phyloP scores from a whole-genome alignment of 495 filamentous ascomycete genomes.

The Sporormia fimetaria region DNA sequence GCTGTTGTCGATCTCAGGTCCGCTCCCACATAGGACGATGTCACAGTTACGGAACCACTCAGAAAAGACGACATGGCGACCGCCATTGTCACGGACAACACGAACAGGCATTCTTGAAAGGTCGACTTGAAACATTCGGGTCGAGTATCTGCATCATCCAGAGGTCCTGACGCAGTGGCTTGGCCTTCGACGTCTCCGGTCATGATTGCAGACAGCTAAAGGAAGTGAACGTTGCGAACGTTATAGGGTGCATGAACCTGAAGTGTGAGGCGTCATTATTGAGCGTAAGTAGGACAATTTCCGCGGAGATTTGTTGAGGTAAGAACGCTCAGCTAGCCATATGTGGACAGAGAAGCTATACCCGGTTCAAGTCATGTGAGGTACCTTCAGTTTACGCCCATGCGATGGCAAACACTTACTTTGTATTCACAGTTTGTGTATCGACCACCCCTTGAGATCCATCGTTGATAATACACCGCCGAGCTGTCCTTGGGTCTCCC shows the following conservation, averaged over 20 bases:
- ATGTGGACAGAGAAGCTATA: too few species aligned
- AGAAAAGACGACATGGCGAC: constrained; percentile 53
- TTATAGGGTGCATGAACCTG: too few species aligned
- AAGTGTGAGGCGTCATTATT: too few species aligned
- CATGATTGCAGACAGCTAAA: background rate
- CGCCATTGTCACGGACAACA: constrained; percentile 58
- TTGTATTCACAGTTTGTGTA: constrained; percentile 47
- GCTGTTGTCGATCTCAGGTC: constrained; percentile 56
- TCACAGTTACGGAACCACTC: constrained; percentile 47
- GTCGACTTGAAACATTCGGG: constrained; percentile 52
- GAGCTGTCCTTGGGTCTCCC: constrained; percentile 55
- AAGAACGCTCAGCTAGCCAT: too few species aligned
- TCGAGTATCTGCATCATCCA: constrained; percentile 29
- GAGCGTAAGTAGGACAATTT: too few species aligned
- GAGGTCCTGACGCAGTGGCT: background rate
- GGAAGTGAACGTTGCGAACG: background rate
- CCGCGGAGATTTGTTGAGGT: too few species aligned
- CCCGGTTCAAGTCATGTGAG: too few species aligned
- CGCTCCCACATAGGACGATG: constrained; percentile 50
- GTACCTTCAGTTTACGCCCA: background rate
- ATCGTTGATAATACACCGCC: constrained; percentile 45
- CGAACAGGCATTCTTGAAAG: constrained; percentile 53
- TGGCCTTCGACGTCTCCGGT: background rate
- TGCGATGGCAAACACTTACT: background rate
- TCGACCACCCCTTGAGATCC: constrained; percentile 44